Percentiles rank a stretch among this genome's conserved stretches.
phyloP scores from a whole-genome alignment of 257 asterid genomes.

The Solanum boliviense region DNA sequence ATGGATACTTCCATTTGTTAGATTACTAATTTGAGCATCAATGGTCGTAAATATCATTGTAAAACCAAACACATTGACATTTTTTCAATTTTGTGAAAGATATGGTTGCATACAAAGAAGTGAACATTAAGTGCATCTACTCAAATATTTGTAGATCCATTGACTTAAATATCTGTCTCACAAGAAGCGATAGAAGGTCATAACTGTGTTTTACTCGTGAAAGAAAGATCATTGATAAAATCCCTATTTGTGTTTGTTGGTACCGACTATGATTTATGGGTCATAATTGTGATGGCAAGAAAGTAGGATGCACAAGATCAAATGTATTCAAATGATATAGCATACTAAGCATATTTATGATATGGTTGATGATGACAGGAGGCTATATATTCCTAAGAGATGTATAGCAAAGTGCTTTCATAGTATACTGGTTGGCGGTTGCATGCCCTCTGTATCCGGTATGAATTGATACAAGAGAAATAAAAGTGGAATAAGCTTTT shows the following conservation, averaged over 20 bases:
- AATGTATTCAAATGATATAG: neutral
- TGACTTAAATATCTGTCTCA: neutral
- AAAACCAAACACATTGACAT: neutral
- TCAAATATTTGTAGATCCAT: neutral
- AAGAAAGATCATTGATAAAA: neutral
- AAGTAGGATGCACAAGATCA: neutral
- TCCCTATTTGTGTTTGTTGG: neutral
- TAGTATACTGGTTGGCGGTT: neutral
- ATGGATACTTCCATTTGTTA: neutral
- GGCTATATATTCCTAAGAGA: neutral
- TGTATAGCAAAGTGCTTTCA: neutral
- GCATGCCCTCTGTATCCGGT: neutral
- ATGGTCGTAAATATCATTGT: neutral
- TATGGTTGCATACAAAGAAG: neutral
- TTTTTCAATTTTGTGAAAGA: neutral
- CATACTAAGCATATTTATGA: neutral
- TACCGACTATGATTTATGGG: neutral
- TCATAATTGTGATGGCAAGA: neutral
- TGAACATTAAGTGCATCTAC: neutral
- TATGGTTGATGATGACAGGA: neutral
- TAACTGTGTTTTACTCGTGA: neutral
- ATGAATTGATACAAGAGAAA: neutral
- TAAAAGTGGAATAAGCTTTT: neutral
- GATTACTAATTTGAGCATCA: neutral
- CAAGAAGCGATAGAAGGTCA: neutral